Conservation (phyloP, 2,329 filamentous ascomycete genomes). For the Calcarisporium arbuscula region DNA sequence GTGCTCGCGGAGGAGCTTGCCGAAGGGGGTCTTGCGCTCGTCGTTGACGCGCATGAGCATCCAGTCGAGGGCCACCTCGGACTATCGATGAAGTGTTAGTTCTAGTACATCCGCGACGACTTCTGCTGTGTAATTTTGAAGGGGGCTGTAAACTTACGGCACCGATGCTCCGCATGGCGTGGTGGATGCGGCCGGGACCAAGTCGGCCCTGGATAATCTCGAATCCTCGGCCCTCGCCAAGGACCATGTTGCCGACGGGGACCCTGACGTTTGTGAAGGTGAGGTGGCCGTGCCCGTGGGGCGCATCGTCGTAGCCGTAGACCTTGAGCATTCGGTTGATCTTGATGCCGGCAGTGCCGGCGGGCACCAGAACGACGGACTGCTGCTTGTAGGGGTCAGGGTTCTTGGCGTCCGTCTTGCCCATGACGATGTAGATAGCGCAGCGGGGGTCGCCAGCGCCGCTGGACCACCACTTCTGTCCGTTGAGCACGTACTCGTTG, state of each 20-base stretch:
- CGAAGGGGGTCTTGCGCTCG: slow-evolving; percentile 82
- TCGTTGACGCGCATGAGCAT: slow-evolving; percentile 94
- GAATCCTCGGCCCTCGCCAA: slow-evolving; percentile 90
- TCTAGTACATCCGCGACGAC: too few relatives aligned
- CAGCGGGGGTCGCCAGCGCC: slow-evolving; percentile 91
- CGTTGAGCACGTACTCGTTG: slow-evolving; percentile 85
- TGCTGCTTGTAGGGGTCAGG: slow-evolving; percentile 80
- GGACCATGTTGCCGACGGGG: slow-evolving; percentile 74
- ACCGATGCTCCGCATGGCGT: slow-evolving; percentile 93
- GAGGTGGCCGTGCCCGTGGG: slow-evolving; percentile 93
- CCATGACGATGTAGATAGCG: slow-evolving; percentile 93
- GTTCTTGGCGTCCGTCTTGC: slow-evolving; percentile 76
- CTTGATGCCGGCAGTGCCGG: slow-evolving; percentile 76
- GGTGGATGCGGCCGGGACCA: slow-evolving; percentile 92
- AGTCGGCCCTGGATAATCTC: slow-evolving; percentile 98
- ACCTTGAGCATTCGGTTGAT: slow-evolving; percentile 90
- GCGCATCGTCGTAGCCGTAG: slow-evolving; percentile 96
- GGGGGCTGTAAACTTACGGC: slow-evolving; percentile 45
- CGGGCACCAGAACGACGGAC: slow-evolving; percentile 85
- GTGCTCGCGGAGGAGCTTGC: slow-evolving; percentile 79
- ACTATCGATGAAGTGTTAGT: too few relatives aligned
- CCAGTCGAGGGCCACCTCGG: slow-evolving; percentile 89
- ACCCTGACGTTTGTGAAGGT: slow-evolving; percentile 86
- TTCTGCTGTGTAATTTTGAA: too few relatives aligned
- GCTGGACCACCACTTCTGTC: slow-evolving; percentile 98